A percentile compares a stretch with the other conserved stretches of the same genome.
Conservation (phyloP, 2,329 filamentous ascomycete genomes). For the Pleomassaria siparia region DNA sequence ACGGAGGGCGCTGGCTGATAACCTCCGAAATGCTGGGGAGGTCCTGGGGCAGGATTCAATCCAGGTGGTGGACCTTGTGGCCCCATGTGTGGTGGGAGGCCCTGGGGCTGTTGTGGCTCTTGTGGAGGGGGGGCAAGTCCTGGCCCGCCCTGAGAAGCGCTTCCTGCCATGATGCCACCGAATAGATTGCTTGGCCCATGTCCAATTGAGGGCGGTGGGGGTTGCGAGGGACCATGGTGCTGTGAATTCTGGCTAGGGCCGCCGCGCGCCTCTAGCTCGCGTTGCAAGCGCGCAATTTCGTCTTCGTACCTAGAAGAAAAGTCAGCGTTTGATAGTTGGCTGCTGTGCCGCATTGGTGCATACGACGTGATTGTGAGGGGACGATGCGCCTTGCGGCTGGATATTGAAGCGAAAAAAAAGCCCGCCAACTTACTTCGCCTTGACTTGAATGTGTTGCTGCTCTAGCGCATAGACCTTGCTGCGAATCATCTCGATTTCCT, state of each 20-base stretch:
- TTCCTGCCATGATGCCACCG: slow-evolving; percentile 92
- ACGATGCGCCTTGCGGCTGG: neutral
- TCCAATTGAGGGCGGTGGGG: slow-evolving; percentile 81
- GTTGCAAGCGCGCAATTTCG: slow-evolving; percentile 80
- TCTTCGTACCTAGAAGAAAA: slow-evolving; percentile 79
- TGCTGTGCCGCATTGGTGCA: slow-evolving; percentile 8
- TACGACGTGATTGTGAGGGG: neutral
- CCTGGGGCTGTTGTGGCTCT: slow-evolving; percentile 61
- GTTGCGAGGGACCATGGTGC: slow-evolving; percentile 79
- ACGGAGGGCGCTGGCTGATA: slow-evolving; percentile 65
- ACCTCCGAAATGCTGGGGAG: slow-evolving; percentile 69
- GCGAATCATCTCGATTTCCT: slow-evolving; percentile 92
- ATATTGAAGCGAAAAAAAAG: slow-evolving; percentile 4
- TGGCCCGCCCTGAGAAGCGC: slow-evolving; percentile 77
- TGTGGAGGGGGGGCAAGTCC: slow-evolving; percentile 73
- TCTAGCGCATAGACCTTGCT: slow-evolving; percentile 94
- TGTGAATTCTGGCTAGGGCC: slow-evolving; percentile 69
- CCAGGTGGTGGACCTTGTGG: slow-evolving; percentile 77
- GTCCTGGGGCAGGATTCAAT: slow-evolving; percentile 57
- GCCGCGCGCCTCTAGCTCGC: slow-evolving; percentile 77
- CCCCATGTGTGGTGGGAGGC: slow-evolving; percentile 60
- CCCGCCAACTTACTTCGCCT: slow-evolving; percentile 80
- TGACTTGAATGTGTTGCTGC: slow-evolving; percentile 82
- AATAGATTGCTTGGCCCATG: slow-evolving; percentile 90
- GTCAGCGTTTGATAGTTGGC: slow-evolving; percentile 12